Percentiles rank a stretch among this genome's conserved stretches.
phyloP scores from a whole-genome alignment of 306 rosid species.

The Vicia villosa region DNA sequence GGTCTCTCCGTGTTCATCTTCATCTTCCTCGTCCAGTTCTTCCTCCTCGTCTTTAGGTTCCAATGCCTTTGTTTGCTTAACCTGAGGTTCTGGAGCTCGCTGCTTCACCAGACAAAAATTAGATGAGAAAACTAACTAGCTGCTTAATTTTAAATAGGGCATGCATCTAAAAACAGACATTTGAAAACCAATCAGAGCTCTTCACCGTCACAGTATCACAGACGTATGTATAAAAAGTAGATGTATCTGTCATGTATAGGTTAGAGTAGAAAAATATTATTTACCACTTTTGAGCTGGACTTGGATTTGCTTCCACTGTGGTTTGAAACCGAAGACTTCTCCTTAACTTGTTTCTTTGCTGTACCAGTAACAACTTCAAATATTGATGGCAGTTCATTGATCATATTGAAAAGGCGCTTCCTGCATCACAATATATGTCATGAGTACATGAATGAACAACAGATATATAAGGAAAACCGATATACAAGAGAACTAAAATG shows the following conservation, averaged over 20 bases:
- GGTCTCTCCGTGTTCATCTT: constrained; percentile 88
- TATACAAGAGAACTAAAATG: constrained; percentile 17
- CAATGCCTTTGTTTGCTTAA: constrained; percentile 47
- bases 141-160: too few species aligned
- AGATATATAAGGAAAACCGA: neutral
- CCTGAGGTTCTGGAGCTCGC: constrained; percentile 60
- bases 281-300: constrained; percentile 70
- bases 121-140: constrained; percentile 29
- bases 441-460: constrained; percentile 25
- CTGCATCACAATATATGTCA: constrained; percentile 45
- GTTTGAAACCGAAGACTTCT: constrained; percentile 71
- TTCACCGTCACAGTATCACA: constrained; percentile 3
- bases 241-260: constrained; percentile 2
- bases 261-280: constrained; percentile 26
- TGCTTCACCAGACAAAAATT: constrained; percentile 42
- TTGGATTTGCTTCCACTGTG: constrained; percentile 77
- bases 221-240: constrained; percentile 16
- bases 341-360: constrained; percentile 82
- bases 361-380: constrained; percentile 83
- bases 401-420: constrained; percentile 82
- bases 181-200: constrained; percentile 17
- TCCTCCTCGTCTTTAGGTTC: constrained; percentile 67
- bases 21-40: constrained; percentile 71
- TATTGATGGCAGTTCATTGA: constrained; percentile 82
- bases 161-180: constrained; percentile 17